Evolutionary conservation across 768 basidiomycete species (phyloP), one percentile per base, ranked within the genome.

Genomic region (Rhodosporidiobolus sp.): DNA sequence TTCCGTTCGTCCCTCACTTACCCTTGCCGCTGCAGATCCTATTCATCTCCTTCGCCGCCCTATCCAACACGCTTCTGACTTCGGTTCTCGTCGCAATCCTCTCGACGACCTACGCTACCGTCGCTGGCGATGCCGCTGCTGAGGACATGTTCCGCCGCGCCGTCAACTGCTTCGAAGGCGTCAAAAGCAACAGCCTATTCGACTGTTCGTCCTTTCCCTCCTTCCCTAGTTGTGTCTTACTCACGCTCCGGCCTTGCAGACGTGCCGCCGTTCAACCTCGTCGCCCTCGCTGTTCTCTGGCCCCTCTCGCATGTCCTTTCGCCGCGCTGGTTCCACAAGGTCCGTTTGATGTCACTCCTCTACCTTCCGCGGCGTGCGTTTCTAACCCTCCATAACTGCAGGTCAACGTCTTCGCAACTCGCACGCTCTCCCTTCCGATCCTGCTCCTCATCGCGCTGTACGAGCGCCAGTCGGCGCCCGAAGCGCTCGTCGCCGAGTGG

Each of bases 261-360:
- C 79, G 91, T 95, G 77, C 90, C 94, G 1, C 95, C 95, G 0
- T 82, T 98, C 78, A 98, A 97, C 80, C 81, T 98, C 12, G 70
- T 94, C 59, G 95, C 94, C 0, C 83, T 97, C 24, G 87, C 87
- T 62, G 83, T 95, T 73, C 90, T 98, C 86, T 84, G 93, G 73
- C 94, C 95, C 2, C 85, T 90, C 30, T 91, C 89, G 76, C 93
- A 92, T 80, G 82, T 93, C 63, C 84, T 96, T n/a, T 86, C 85
- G 12, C 92, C 94, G n/a, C 85, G 95, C 65, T 97, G 93, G 93
- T 97, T 98, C 80, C 95, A 98, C 80, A 97, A 97, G 84, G n/a
- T n/a, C n/a, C n/a, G n/a, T n/a, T n/a, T n/a, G n/a, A n/a, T n/a
- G n/a, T n/a, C n/a, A 22, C 35, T 5, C 19, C 24, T 14, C 34